Evolutionary conservation across 2,329 filamentous ascomycete species (phyloP).

Genomic region (Penicillium concentricum): DNA sequence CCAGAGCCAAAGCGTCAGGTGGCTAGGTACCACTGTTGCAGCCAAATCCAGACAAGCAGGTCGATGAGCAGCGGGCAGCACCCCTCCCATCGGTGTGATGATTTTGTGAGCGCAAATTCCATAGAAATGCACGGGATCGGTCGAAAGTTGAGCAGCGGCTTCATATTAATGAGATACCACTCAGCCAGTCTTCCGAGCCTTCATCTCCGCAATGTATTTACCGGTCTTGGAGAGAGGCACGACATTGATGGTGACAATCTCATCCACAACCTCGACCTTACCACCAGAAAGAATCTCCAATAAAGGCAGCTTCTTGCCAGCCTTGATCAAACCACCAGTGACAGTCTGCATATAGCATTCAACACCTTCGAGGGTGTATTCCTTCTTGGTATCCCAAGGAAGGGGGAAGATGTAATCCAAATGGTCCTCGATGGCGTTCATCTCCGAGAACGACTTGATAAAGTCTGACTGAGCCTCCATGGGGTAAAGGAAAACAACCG

Average conservation of each 20-base stretch:
- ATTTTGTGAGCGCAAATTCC: not conserved
- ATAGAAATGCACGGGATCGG: not conserved
- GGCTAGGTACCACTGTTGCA: not conserved
- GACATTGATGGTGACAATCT: constrained; percentile 77
- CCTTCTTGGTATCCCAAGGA: constrained; percentile 73
- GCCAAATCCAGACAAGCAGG: not conserved
- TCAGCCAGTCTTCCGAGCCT: constrained; percentile 60
- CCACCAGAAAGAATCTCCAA: constrained; percentile 72
- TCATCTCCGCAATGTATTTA: constrained; percentile 82
- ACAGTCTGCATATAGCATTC: constrained; percentile 89
- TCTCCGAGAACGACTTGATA: constrained; percentile 81
- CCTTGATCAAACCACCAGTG: constrained; percentile 78
- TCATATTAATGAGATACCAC: not conserved
- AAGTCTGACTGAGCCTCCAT: constrained; percentile 81
- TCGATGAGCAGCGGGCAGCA: not conserved
- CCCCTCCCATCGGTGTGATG: not conserved
- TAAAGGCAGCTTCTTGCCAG: constrained; percentile 79
- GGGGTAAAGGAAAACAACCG: constrained; percentile 82
- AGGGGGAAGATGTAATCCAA: constrained; percentile 81
- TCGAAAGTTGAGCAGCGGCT: not conserved
- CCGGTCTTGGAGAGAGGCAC: constrained; percentile 69
- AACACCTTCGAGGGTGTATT: constrained; percentile 66
- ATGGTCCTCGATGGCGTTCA: constrained; percentile 71
- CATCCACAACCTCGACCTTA: constrained; percentile 84
- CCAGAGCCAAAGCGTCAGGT: not conserved